These are phyloP conservation scores for Hyaloscypha hepaticicola DNA, from an alignment of 495 filamentous ascomycete species.

Conservation along the genomic window DNA sequence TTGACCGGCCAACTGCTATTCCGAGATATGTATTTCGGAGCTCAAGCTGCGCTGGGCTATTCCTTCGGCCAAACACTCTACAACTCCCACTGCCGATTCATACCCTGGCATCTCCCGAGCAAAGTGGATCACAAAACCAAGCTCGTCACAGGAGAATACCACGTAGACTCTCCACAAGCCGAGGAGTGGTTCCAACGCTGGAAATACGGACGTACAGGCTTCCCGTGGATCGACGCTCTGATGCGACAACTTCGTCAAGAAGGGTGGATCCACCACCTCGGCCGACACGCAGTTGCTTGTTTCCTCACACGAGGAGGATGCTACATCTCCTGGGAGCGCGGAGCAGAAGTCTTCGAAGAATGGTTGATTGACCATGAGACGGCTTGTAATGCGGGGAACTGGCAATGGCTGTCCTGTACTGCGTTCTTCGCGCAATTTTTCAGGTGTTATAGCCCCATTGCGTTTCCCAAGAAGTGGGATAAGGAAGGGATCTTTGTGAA, in stretches of 20 bases:
- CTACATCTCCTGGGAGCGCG: slow-evolving; percentile 72
- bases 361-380: slow-evolving; percentile 70
- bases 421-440: slow-evolving; percentile 68
- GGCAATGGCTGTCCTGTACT: slow-evolving; percentile 74
- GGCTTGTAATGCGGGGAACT: slow-evolving; percentile 68
- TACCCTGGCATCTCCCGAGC: slow-evolving; percentile 69
- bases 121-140: slow-evolving; percentile 41
- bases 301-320: slow-evolving; percentile 72
- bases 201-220: slow-evolving; percentile 63
- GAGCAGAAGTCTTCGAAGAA: slow-evolving; percentile 72
- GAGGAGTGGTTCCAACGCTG: slow-evolving; percentile 64
- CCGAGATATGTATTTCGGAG: slow-evolving; percentile 75
- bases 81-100: slow-evolving; percentile 61
- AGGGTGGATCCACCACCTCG: slow-evolving; percentile 75
- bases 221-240: slow-evolving; percentile 72
- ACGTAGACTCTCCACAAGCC: slow-evolving; percentile 54
- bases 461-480: slow-evolving; percentile 69
- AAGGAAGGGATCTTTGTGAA: slow-evolving; percentile 58
- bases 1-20: slow-evolving; percentile 69
- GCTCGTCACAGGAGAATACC: slow-evolving; percentile 50
- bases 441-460: slow-evolving; percentile 63
- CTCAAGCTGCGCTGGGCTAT: slow-evolving; percentile 62
- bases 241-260: slow-evolving; percentile 69
- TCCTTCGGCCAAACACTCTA: slow-evolving; percentile 55
- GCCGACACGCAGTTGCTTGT: slow-evolving; percentile 68